Base-by-base conservation (phyloP, 345 rosid species). In the Salix caprea region DNA sequence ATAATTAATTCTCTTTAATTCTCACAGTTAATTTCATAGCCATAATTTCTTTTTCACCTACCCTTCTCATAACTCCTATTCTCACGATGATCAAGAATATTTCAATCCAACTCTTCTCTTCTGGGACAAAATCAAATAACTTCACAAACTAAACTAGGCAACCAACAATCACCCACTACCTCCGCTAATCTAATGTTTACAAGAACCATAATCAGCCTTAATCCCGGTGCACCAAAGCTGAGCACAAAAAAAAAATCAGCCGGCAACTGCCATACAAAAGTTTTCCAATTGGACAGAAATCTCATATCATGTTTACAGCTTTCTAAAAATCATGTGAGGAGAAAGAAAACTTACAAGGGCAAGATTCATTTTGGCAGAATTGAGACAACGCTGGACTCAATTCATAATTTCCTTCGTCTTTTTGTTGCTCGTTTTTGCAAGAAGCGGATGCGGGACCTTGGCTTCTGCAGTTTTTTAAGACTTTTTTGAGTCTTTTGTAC, bases 401-500 rank as follows among this genome's bases (percentile, higher is more conserved):
- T 39, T 19, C 77, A 19, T 67, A 69, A 44, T 83, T 84, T n/a
- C 9, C 69, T 32, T 73, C 50, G 18, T 24, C 70, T 37, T 74
- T 67, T 13, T 64, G 28, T 9, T 46, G 69, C n/a, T 77, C 84
- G 8, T 69, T 62, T 67, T 75, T 60, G 70, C 75, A 56, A 50
- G 81, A 75, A 69, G 74, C 83, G 30, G 78, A 82, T n/a, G 71
- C 69, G 67, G 69, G 79, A 85, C 93, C 64, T 58, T 58, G 91
- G 40, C 79, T 78, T 77, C 91, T 90, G 78, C 99, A 96, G 16
- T 76, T 83, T 83, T 91, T 96, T 19, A 93, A 67, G 16, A 93
- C 97, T 78, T 92, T 90, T 87, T 96, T 93, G 36, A 93, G 90
- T 84, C 91, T 79, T 85, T 91, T 92, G 73, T 93, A 96, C 82